A percentile compares a stretch with the other conserved stretches of the same genome.
phyloP scores from a whole-genome alignment of 2,329 filamentous ascomycete genomes.

The Huntiella decipiens region DNA sequence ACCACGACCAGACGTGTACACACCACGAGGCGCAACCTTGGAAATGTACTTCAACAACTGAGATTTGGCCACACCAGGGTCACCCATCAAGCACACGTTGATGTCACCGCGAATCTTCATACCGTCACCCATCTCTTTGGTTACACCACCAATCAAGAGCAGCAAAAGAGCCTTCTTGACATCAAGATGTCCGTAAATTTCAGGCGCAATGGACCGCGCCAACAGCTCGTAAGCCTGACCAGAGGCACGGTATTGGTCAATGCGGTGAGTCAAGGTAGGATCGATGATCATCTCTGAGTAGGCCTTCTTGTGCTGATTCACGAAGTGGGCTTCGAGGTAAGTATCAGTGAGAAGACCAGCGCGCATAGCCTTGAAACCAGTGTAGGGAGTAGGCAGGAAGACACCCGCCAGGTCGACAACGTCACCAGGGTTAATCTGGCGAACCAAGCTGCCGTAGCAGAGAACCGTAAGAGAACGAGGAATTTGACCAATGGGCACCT shows the following conservation, averaged over 20 bases:
- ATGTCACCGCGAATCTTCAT: slow-evolving; percentile 99
- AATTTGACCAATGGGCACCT: slow-evolving; percentile 95
- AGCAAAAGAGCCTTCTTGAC: slow-evolving; percentile 97
- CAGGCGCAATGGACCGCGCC: slow-evolving; percentile 86
- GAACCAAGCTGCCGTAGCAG: slow-evolving; percentile 70
- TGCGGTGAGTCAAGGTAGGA: slow-evolving; percentile 57
- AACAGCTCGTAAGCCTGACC: slow-evolving; percentile 93
- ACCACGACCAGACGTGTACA: slow-evolving; percentile 66
- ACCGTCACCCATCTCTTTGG: slow-evolving; percentile 89
- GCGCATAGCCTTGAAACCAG: slow-evolving; percentile 94
- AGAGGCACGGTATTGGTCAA: slow-evolving; percentile 66
- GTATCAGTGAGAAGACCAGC: slow-evolving; percentile 94
- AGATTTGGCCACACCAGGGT: slow-evolving; percentile 97
- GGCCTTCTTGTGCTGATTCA: slow-evolving; percentile 93
- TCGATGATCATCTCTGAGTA: slow-evolving; percentile 86
- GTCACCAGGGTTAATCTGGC: slow-evolving; percentile 82
- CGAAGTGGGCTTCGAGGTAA: slow-evolving; percentile 83
- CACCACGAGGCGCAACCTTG: slow-evolving; percentile 85
- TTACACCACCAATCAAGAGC: slow-evolving; percentile 86
- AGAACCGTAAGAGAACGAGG: slow-evolving; percentile 77
- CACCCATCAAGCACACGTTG: slow-evolving; percentile 97
- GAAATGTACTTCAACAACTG: slow-evolving; percentile 96
- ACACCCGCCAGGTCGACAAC: slow-evolving; percentile 87
- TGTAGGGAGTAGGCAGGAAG: slow-evolving; percentile 93
- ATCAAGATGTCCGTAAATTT: slow-evolving; percentile 90